Conservation (phyloP, 75 land plant species). For the Sequoia sempervirens region DNA sequence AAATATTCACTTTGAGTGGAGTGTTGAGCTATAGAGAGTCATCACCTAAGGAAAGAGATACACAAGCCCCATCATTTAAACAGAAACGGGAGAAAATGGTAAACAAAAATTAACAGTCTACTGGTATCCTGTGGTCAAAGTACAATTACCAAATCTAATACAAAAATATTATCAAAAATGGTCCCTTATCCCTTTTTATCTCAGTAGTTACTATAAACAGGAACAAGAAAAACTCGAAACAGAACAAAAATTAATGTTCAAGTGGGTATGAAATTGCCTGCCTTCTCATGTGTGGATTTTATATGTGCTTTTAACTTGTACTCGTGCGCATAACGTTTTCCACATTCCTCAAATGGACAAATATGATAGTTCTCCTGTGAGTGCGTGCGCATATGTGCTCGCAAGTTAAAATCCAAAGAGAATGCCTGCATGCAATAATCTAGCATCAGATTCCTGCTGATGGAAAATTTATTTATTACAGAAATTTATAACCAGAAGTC, state of each 20-base stretch:
- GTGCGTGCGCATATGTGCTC: slow-evolving; percentile 95
- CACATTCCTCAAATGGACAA: slow-evolving; percentile 89
- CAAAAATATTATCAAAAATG: background rate
- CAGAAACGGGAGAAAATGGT: background rate
- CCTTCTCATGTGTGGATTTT: slow-evolving; percentile 90
- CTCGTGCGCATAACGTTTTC: slow-evolving; percentile 96
- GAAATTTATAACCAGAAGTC: background rate
- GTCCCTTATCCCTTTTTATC: background rate
- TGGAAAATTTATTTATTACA: background rate
- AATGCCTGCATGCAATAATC: slow-evolving; percentile 67
- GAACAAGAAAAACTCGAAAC: background rate
- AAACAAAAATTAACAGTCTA: background rate
- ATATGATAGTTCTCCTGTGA: slow-evolving; percentile 94
- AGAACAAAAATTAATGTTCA: background rate
- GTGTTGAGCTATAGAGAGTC: background rate
- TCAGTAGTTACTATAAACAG: background rate
- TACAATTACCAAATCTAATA: background rate
- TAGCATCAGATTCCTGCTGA: slow-evolving; percentile 4
- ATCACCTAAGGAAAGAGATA: background rate
- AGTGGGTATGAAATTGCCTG: slow-evolving; percentile 18
- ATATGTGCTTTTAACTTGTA: slow-evolving; percentile 88
- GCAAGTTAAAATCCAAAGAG: slow-evolving; percentile 94
- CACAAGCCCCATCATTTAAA: background rate
- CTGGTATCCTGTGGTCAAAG: background rate
- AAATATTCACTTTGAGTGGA: background rate